Percentiles rank a stretch among this genome's conserved stretches.
Conservation (phyloP, 345 rosid species). For the Gossypium stocksii region DNA sequence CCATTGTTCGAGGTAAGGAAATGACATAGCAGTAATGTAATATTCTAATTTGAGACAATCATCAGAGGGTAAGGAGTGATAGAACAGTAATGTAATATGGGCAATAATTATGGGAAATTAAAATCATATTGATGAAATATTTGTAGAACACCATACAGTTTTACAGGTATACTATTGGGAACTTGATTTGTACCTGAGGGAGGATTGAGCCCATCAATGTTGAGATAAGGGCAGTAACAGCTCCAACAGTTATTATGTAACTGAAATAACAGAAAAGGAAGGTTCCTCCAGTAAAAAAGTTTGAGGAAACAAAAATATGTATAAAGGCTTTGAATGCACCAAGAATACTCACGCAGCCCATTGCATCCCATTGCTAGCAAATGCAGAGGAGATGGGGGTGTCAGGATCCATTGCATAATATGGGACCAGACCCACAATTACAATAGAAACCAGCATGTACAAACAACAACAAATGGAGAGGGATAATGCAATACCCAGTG, state of each 20-base stretch:
- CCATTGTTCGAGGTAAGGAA: too few species aligned
- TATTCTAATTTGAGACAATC: neutral
- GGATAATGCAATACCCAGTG: constrained; percentile 82
- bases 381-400: constrained; percentile 97
- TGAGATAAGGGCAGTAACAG: constrained; percentile 90
- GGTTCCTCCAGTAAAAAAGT: neutral
- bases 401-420: constrained; percentile 95
- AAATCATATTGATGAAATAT: neutral
- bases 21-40: too few species aligned
- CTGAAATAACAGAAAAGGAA: constrained; percentile 37
- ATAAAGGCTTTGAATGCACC: neutral
- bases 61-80: neutral
- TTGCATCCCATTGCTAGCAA: constrained; percentile 81
- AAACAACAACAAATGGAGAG: constrained; percentile 78
- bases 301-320: neutral
- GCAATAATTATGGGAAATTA: too few species aligned
- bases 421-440: constrained; percentile 91
- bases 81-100: neutral
- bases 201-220: constrained; percentile 92
- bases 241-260: constrained; percentile 78
- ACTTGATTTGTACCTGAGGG: constrained; percentile 66
- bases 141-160: neutral
- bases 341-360: constrained; percentile 89
- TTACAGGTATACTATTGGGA: neutral
- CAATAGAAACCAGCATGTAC: constrained; percentile 94